Evolutionary conservation across 2,329 filamentous ascomycete species (phyloP).

Genomic region (Aspergillus chevalieri): DNA sequence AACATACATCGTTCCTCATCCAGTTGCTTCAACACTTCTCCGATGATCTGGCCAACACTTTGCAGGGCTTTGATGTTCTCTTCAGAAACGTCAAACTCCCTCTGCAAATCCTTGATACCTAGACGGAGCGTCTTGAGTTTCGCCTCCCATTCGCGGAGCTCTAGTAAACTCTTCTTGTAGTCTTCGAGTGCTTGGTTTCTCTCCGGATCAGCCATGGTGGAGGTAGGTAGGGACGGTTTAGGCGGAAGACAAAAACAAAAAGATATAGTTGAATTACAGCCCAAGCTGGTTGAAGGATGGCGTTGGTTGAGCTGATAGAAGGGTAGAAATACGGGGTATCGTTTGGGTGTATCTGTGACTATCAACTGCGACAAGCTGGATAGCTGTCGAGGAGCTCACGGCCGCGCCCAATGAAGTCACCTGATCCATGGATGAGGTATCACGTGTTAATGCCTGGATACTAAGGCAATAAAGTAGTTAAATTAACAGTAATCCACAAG

Average conservation of each 20-base stretch:
- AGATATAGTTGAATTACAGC: background rate
- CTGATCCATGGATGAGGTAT: conserved; percentile 3
- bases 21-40: conserved; percentile 96
- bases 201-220: conserved; percentile 46
- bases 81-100: conserved; percentile 93
- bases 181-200: conserved; percentile 65
- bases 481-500: too few relatives aligned
- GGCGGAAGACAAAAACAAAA: background rate
- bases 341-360: conserved; percentile 10
- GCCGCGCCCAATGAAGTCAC: conserved; percentile 8
- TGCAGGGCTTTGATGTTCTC: conserved; percentile 99
- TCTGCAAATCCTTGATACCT: conserved; percentile 92
- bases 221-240: conserved; percentile 5
- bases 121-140: conserved; percentile 91
- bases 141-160: conserved; percentile 97
- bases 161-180: conserved; percentile 76
- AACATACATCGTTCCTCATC: conserved; percentile 94
- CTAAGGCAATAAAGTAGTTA: too few relatives aligned
- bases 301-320: background rate
- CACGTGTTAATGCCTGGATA: background rate
- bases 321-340: background rate
- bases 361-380: conserved; percentile 15
- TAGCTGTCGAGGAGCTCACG: conserved; percentile 25
- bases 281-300: background rate
- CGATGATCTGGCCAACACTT: conserved; percentile 98